Evolutionary conservation across 208 protist species (phyloP).

Genomic region (Tritrichomonas musculus): DNA sequence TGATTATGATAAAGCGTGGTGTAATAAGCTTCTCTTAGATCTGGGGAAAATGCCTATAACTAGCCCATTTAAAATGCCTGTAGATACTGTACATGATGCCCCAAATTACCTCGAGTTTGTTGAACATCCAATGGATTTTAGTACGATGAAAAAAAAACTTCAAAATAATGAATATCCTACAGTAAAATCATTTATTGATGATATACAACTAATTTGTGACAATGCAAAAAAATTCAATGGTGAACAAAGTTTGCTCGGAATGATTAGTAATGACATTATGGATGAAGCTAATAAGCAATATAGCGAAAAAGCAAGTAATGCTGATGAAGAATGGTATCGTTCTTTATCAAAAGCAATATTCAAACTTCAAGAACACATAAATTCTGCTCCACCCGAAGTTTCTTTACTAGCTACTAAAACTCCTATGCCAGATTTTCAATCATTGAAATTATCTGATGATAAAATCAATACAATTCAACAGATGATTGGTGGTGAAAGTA

Average conservation of each 20-base stretch:
- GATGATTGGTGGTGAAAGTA: no score
- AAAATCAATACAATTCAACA: no score
- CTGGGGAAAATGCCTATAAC: neutral
- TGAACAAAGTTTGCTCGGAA: neutral
- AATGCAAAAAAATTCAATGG: conserved; percentile 19
- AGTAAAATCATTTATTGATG: neutral
- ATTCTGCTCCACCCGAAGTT: neutral
- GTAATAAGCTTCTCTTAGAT: neutral
- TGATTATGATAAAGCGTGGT: neutral
- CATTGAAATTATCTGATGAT: no score
- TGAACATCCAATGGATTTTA: conserved; percentile 4
- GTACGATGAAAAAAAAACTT: conserved; percentile 26
- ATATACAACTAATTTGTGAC: neutral
- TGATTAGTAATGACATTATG: conserved; percentile 6
- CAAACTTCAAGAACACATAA: neutral
- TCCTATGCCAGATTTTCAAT: no score
- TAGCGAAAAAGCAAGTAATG: neutral
- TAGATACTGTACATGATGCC: neutral
- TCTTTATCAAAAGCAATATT: neutral
- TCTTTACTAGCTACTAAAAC: neutral
- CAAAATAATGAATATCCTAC: neutral
- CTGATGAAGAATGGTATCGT: conserved; percentile 17
- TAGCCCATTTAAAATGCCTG: neutral
- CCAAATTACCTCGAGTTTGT: neutral
- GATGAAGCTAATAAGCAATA: neutral